Percentiles rank a stretch among this genome's conserved stretches.
Conservation (phyloP, 805 yeast genomes). For the Hanseniaspora singularis region DNA sequence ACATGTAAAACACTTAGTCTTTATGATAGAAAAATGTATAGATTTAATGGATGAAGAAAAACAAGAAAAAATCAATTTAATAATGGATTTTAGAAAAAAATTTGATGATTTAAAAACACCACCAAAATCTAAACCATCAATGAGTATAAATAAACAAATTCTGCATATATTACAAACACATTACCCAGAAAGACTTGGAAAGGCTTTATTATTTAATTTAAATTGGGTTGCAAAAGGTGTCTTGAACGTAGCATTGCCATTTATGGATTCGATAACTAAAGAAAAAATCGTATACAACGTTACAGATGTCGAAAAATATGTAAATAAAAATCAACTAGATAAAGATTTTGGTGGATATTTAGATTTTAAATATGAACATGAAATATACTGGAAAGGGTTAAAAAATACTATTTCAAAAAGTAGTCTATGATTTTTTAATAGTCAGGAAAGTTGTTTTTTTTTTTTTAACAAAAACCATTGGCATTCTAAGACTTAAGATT, state of each 20-base stretch:
- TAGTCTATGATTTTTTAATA: too few relatives aligned
- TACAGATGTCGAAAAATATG: slow-evolving; percentile 78
- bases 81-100: slow-evolving; percentile 83
- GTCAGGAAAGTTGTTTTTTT: too few relatives aligned
- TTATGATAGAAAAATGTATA: slow-evolving; percentile 79
- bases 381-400: slow-evolving; percentile 59
- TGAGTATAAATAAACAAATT: slow-evolving; percentile 80
- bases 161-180: slow-evolving; percentile 88
- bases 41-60: slow-evolving; percentile 86
- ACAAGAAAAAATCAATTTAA: slow-evolving; percentile 79
- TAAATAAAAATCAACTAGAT: slow-evolving; percentile 72
- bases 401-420: too few relatives aligned
- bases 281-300: slow-evolving; percentile 78
- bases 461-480: too few relatives aligned
- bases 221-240: slow-evolving; percentile 93
- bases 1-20: slow-evolving; percentile 90
- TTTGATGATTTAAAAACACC: slow-evolving; percentile 26
- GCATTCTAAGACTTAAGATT: too few relatives aligned
- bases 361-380: slow-evolving; percentile 73
- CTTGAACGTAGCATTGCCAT: slow-evolving; percentile 80
- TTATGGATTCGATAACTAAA: slow-evolving; percentile 87
- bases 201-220: slow-evolving; percentile 79
- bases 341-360: slow-evolving; percentile 72
- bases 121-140: slow-evolving; percentile 58
- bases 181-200: slow-evolving; percentile 92